Evolutionary conservation across 139 green algal genomes (phyloP).

Genomic region (Auxenochlorella pyrenoidosa): DNA sequence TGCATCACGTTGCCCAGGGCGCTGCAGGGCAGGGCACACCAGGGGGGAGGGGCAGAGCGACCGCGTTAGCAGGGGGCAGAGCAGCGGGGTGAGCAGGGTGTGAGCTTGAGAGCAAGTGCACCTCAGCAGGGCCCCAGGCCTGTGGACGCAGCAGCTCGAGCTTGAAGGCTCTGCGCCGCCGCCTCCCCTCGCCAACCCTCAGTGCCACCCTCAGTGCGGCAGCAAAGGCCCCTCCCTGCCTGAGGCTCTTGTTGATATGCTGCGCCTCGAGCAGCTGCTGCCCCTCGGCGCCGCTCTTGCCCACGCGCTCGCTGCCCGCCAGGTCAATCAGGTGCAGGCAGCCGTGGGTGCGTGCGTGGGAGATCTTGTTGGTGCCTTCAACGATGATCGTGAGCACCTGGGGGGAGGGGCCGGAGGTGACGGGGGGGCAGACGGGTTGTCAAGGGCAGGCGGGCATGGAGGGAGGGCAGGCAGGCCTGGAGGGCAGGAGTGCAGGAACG

Average conservation of each 20-base stretch:
- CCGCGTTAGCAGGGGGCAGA: neutral
- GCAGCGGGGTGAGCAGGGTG: too few relatives aligned
- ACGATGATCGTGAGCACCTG: conserved; percentile 88
- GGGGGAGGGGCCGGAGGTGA: neutral
- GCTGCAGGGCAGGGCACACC: neutral
- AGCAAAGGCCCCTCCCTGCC: neutral
- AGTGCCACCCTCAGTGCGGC: too few relatives aligned
- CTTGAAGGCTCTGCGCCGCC: neutral
- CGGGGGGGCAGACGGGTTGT: too few relatives aligned
- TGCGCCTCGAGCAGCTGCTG: conserved; percentile 90
- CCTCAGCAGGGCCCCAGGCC: too few relatives aligned
- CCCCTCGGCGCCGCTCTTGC: conserved; percentile 82
- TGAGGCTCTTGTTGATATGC: conserved; percentile 92
- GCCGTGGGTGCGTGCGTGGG: conserved; percentile 57
- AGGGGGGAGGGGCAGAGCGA: neutral
- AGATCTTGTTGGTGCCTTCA: conserved; percentile 73
- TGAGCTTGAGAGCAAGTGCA: neutral
- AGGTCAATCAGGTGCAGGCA: conserved; percentile 90
- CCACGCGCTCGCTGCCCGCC: conserved; percentile 88
- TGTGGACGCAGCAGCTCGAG: too few relatives aligned
- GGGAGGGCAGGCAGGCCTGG: neutral
- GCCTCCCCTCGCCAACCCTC: neutral
- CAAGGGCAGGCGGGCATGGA: too few relatives aligned
- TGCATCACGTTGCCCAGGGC: conserved; percentile 78
- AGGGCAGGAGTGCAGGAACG: neutral